Evolutionary conservation across 2,329 filamentous ascomycete species (phyloP), one percentile per base, ranked within the genome.

Genomic region (Fusarium incarnatum): DNA sequence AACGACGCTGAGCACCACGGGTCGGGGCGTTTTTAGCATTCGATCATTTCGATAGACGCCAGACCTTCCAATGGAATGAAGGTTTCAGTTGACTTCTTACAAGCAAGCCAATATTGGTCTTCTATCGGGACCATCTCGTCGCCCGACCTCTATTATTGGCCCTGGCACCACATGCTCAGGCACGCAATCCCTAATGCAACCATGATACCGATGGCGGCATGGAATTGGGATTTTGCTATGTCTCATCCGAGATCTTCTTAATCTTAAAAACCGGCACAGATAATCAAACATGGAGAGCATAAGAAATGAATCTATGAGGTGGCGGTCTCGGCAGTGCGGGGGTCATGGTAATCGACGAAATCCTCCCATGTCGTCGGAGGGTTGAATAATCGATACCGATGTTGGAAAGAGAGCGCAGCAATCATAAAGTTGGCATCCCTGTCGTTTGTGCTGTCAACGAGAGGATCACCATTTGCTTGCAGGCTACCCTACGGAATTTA

Each of bases 1-100:
- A 63, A 48, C 68, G 55, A 64, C 60, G 47, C 57, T 37, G 42
- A 52, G 46, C 44, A 37, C 55, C 54, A 57, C 71, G 68, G 72
- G 68, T 75, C 68, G 71, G 67, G 55, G 68, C 73, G 59, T 57
- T 22, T 34, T 68, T 73, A 65, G 48, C 55, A 73, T 69, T 53
- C 44, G 32, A 53, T 64, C 41, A 60, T 52, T 73, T 60, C 64
- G 53, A 61, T 60, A 32, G 58, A 44, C 44, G 34, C 48, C 53
- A 57, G 63, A 65, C 37, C 52, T 42, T 49, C 25, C 50, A 40
- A 34, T 18, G 40, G 60, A 49, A 56, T 49, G 56, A 60, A 66
- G 53, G 53, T 37, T 49, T 52, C 52, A 61, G 49, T 34, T 61
- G 47, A 50, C 54, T 59, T 68, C 58, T 58, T 59, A 42, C 49